Conservation (phyloP, 257 asterid species). For the Voacanga thouarsii region DNA sequence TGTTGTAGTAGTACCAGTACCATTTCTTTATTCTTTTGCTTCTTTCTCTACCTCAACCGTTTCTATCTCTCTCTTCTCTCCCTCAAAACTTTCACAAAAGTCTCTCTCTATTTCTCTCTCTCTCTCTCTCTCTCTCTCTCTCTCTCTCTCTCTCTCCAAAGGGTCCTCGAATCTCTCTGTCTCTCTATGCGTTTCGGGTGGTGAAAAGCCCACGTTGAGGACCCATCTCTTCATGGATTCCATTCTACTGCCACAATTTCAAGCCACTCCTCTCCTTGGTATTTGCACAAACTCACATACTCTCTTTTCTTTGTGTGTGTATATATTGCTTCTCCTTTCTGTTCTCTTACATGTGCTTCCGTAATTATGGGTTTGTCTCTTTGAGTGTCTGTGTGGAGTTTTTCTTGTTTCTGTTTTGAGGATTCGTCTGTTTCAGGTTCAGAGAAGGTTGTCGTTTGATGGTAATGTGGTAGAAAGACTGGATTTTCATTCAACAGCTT, state of each 20-base stretch:
- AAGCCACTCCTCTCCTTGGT: conserved; percentile 30
- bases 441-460: conserved; percentile 13
- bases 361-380: not conserved
- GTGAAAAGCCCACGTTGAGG: conserved; percentile 58
- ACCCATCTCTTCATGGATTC: conserved; percentile 58
- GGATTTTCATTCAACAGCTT: conserved; percentile 17
- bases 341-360: not conserved
- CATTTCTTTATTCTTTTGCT: conserved; percentile 13
- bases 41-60: conserved; percentile 38
- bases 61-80: conserved; percentile 17
- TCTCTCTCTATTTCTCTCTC: conserved; percentile 21
- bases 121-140: conserved; percentile 17
- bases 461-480: conserved; percentile 23
- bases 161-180: conserved; percentile 26
- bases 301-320: conserved; percentile 8
- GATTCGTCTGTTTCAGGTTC: conserved; percentile 11
- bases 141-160: conserved; percentile 20
- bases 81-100: not conserved
- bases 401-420: conserved; percentile 4
- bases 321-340: not conserved
- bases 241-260: conserved; percentile 23
- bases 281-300: conserved; percentile 29
- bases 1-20: not conserved
- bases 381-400: not conserved
- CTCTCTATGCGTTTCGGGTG: conserved; percentile 46